phyloP scores from a whole-genome alignment of 306 rosid species.

The Ormosia emarginata region DNA sequence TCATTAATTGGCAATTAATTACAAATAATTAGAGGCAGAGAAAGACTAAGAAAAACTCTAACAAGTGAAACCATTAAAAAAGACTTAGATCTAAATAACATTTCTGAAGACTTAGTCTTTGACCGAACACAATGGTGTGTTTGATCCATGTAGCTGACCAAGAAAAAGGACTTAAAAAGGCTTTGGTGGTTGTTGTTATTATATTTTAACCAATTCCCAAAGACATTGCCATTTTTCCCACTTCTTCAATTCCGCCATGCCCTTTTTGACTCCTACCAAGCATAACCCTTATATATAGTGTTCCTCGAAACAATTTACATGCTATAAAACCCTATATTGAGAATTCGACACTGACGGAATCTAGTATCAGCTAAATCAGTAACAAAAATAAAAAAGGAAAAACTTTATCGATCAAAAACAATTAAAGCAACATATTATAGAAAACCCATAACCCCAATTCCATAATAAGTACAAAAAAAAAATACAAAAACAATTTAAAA shows the following conservation, averaged over 20 bases:
- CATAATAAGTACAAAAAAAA: background rate
- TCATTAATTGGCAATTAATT: background rate
- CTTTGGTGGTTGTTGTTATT: background rate
- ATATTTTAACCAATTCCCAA: background rate
- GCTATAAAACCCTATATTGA: background rate
- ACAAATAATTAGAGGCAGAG: too few relatives aligned
- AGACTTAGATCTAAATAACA: background rate
- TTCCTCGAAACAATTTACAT: background rate
- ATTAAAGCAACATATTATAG: background rate
- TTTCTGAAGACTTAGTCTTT: background rate
- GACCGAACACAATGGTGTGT: background rate
- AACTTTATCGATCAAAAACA: background rate
- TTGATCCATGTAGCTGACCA: background rate
- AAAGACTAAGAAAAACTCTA: background rate
- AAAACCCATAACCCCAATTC: background rate
- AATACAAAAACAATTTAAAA: background rate
- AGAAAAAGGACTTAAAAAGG: background rate
- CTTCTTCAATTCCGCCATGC: background rate
- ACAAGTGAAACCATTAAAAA: background rate
- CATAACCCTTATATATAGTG: background rate
- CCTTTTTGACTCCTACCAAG: background rate
- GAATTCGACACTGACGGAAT: background rate
- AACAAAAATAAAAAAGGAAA: background rate
- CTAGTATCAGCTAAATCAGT: background rate
- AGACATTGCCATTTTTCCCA: background rate